These are phyloP conservation scores for Diaporthe longicolla DNA, from an alignment of 2,329 filamentous ascomycete species.

Conservation along the genomic window DNA sequence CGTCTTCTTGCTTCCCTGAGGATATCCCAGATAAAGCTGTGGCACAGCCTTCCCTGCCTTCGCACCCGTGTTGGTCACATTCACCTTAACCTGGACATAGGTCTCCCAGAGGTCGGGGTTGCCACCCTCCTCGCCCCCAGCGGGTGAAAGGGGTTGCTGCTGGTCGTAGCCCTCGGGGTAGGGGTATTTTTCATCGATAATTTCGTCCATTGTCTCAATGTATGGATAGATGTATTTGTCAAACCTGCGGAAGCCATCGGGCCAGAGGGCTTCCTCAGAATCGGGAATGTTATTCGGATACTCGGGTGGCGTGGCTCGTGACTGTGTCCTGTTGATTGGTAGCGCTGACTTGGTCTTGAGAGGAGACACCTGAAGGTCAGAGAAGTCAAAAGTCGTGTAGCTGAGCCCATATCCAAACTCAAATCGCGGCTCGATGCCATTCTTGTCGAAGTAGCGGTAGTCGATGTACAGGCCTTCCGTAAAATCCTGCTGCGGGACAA, in stretches of 20 bases:
- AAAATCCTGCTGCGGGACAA: conserved; percentile 84
- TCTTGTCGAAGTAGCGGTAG: conserved; percentile 89
- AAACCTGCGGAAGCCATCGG: conserved; percentile 70
- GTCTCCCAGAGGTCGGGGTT: conserved; percentile 76
- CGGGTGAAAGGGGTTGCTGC: conserved; percentile 67
- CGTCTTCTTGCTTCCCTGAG: conserved; percentile 50
- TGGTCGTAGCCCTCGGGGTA: conserved; percentile 71
- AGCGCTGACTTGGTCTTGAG: conserved; percentile 62
- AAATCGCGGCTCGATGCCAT: conserved; percentile 80
- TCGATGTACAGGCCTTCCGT: conserved; percentile 87
- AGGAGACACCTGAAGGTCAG: conserved; percentile 62
- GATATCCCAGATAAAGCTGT: conserved; percentile 64
- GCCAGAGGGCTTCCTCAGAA: conserved; percentile 71
- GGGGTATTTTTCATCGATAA: conserved; percentile 56
- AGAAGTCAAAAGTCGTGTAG: conserved; percentile 81
- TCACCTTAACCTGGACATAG: conserved; percentile 64
- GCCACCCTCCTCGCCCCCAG: conserved; percentile 78
- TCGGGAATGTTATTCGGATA: conserved; percentile 70
- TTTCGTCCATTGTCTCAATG: conserved; percentile 65
- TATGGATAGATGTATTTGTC: conserved; percentile 83
- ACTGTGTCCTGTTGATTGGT: conserved; percentile 56
- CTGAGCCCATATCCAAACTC: conserved; percentile 90
- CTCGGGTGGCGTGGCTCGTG: conserved; percentile 62
- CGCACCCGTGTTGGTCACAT: conserved; percentile 68
- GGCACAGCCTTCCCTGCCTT: conserved; percentile 59